A percentile compares a stretch with the other conserved stretches of the same genome.
Evolutionary conservation across 169 alveolate species (phyloP).

Genomic region (Babesia caballi): DNA sequence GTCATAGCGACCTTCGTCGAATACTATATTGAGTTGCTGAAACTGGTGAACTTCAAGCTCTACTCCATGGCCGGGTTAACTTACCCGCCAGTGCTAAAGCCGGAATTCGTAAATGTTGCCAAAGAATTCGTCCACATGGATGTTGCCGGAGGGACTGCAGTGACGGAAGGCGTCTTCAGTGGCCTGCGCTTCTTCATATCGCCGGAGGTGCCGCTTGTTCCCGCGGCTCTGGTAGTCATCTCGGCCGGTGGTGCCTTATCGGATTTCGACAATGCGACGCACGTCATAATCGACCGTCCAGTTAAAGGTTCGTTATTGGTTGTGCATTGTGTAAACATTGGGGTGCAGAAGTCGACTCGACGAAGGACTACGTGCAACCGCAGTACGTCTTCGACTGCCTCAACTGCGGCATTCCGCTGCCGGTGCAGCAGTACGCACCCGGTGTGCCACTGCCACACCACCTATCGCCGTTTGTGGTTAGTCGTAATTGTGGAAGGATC

Average conservation of each 20-base stretch:
- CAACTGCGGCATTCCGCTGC: slow-evolving; percentile 82
- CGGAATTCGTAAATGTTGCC: slow-evolving; percentile 30
- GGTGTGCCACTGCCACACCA: slow-evolving; percentile 93
- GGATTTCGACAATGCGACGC: slow-evolving; percentile 83
- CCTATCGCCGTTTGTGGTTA: slow-evolving; percentile 88
- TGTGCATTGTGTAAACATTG: not conserved
- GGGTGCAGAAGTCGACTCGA: slow-evolving; percentile 32
- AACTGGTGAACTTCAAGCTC: slow-evolving; percentile 62
- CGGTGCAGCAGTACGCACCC: slow-evolving; percentile 87
- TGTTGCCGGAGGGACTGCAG: slow-evolving; percentile 16
- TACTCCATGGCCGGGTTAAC: slow-evolving; percentile 55
- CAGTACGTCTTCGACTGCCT: slow-evolving; percentile 93
- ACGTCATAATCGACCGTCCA: slow-evolving; percentile 88
- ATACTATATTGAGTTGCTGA: slow-evolving; percentile 76
- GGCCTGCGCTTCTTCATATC: slow-evolving; percentile 82
- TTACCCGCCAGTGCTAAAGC: slow-evolving; percentile 56
- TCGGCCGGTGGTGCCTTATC: slow-evolving; percentile 87
- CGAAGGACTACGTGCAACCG: slow-evolving; percentile 87
- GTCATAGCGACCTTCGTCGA: slow-evolving; percentile 91
- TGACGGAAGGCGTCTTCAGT: slow-evolving; percentile 74
- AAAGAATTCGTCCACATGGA: slow-evolving; percentile 36
- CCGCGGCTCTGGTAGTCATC: slow-evolving; percentile 83
- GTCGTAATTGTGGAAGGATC: not conserved
- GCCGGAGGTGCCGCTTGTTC: slow-evolving; percentile 90
- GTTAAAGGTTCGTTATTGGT: slow-evolving; percentile 39